These are phyloP conservation scores for Talaromyces wortmannii DNA, from an alignment of 495 filamentous ascomycete genomes.

Conservation along the genomic window DNA sequence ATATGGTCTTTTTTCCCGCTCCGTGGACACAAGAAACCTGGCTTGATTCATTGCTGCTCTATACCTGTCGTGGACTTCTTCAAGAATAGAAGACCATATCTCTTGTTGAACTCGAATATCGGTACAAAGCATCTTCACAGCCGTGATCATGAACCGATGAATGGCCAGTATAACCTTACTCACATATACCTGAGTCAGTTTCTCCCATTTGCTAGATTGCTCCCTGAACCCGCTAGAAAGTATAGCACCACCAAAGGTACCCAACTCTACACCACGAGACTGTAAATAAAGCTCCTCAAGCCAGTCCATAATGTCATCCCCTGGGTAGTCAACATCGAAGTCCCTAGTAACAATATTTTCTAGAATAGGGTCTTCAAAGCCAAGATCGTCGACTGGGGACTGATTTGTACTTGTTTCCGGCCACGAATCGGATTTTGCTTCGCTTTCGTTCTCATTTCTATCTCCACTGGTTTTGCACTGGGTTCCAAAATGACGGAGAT, in stretches of 20 bases:
- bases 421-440: not conserved
- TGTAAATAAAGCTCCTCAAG: slow-evolving; percentile 10
- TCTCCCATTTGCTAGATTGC: slow-evolving; percentile 2
- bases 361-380: not conserved
- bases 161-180: not conserved
- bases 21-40: slow-evolving; percentile 40
- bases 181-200: not conserved
- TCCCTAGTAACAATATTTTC: slow-evolving; percentile 3
- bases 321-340: not conserved
- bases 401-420: not conserved
- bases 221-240: slow-evolving; percentile 1
- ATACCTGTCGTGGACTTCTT: slow-evolving; percentile 27
- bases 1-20: slow-evolving; percentile 33
- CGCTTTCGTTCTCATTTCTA: not conserved
- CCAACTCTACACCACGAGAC: slow-evolving; percentile 17
- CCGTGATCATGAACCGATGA: slow-evolving; percentile 28
- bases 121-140: slow-evolving; percentile 24
- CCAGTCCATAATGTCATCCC: slow-evolving; percentile 15
- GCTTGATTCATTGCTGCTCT: slow-evolving; percentile 31
- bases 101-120: not conserved
- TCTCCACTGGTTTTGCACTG: not conserved
- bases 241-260: slow-evolving; percentile 16
- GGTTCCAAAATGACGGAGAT: slow-evolving; percentile 25
- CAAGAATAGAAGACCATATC: slow-evolving; percentile 7
- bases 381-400: not conserved